Evolutionary conservation across 225 moss, liverwort and hornwort species (phyloP), one percentile per base, ranked within the genome.

Genomic region (Physcomitrium patens): DNA sequence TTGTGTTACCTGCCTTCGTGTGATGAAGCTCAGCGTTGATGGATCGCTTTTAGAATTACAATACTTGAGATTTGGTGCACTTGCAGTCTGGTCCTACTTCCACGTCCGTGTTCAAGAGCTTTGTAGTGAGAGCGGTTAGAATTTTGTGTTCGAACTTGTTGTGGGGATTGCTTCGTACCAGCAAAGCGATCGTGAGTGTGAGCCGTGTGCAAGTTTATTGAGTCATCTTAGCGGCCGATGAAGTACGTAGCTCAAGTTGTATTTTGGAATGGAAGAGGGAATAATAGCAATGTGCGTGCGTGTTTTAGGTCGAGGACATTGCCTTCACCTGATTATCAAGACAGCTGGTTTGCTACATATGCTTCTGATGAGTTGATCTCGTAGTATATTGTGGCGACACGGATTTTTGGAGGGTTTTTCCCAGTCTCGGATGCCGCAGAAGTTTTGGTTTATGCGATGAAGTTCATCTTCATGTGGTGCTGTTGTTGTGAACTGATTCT

Each of bases 341-440:
- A 37, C 52, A 65, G 43, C 44, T 54, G 9, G 12, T 3, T 13
- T 15, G 8, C 63, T 42, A 22, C 18, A 14, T 58, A 10, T 66
- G 47, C 56, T 9, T 18, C 22, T 7, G 19, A 65, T 74, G 55
- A 62, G 43, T 20, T 28, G 70, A 77, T 77, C 63, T 18, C 24
- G 17, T 7, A 26, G 16, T 43, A 9, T 53, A 15, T n/a, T 16
- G 27, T 37, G 19, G 20, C 31, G 19, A 47, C 75, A 66, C 15
- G 15, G 45, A 53, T 60, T 43, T 24, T 26, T 9, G 55, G n/a
- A 13, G 23, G 24, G 2, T 55, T 27, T 55, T 26, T 52, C 45
- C 11, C 16, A 24, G 44, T 20, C 10, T 48, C n/a, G 56, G 14
- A 28, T 10, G n/a, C 28, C 20, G 13, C 47, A 10, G 37, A 41